Conservation (phyloP, 2,329 filamentous ascomycete species). For the Fusarium sp. region DNA sequence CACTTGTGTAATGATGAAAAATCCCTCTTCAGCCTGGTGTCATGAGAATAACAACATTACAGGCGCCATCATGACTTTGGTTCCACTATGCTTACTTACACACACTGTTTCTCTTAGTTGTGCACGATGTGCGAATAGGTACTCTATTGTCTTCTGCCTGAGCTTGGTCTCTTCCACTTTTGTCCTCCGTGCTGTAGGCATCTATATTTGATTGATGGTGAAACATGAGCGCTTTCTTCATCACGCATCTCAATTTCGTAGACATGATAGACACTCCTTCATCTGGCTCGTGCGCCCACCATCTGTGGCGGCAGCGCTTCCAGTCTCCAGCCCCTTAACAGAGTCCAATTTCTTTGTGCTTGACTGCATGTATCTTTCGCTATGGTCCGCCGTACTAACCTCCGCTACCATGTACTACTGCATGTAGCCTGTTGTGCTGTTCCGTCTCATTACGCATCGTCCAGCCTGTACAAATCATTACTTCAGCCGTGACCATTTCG, state of each 20-base stretch:
- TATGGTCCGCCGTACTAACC: constrained; percentile 33
- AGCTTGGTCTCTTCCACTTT: neutral
- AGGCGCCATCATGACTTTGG: constrained; percentile 25
- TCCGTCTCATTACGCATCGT: constrained; percentile 23
- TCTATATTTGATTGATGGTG: constrained; percentile 10
- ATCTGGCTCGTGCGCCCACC: constrained; percentile 36
- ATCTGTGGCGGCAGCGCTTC: constrained; percentile 39
- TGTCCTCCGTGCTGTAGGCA: neutral
- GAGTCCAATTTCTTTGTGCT: constrained; percentile 42
- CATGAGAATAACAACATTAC: constrained; percentile 7
- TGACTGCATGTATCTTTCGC: constrained; percentile 36
- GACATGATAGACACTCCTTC: constrained; percentile 27
- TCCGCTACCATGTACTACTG: neutral
- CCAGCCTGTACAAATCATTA: constrained; percentile 35
- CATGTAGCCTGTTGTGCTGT: constrained; percentile 9
- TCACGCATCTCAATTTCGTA: constrained; percentile 2
- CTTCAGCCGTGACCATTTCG: constrained; percentile 19
- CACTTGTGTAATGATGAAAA: neutral
- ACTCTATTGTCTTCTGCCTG: neutral
- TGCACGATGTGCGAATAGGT: constrained; percentile 9
- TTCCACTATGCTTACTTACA: constrained; percentile 27
- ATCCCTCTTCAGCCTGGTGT: neutral
- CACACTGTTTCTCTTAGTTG: constrained; percentile 10
- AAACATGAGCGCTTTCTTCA: constrained; percentile 20
- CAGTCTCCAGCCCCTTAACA: constrained; percentile 45